Conservation (phyloP, 148 eudicot genomes). For the Fagopyrum homotropicum region DNA sequence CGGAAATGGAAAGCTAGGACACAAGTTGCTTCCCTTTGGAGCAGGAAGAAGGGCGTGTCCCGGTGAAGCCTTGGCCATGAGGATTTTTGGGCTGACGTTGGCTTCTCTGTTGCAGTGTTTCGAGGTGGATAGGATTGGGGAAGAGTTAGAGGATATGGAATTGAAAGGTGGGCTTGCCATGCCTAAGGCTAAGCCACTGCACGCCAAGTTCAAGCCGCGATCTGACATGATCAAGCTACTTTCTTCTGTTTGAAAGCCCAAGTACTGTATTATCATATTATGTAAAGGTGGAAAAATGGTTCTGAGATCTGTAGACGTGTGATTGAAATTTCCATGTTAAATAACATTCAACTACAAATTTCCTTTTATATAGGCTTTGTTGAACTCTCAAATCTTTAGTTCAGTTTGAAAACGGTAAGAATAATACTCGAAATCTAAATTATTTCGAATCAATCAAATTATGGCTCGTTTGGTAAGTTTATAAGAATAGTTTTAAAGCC, state of each 20-base stretch:
- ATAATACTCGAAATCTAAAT: no score
- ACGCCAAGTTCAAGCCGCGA: neutral
- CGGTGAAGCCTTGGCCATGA: neutral
- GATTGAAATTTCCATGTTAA: no score
- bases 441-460: no score
- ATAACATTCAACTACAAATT: no score
- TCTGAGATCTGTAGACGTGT: no score
- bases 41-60: conserved; percentile 7
- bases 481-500: no score
- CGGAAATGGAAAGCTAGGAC: neutral
- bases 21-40: neutral
- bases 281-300: no score
- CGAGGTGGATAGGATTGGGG: conserved; percentile 1
- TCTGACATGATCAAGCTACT: neutral
- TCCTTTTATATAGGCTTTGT: no score
- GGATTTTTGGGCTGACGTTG: neutral
- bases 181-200: conserved; percentile 7
- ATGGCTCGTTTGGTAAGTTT: no score
- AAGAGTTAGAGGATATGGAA: conserved; percentile 6
- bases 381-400: no score
- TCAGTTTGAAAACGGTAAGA: no score
- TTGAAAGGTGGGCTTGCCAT: neutral
- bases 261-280: no score
- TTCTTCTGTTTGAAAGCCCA: neutral
- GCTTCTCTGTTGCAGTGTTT: conserved; percentile 6